Conservation (phyloP, 2,329 filamentous ascomycete genomes). For the Cytospora paraplurivora region DNA sequence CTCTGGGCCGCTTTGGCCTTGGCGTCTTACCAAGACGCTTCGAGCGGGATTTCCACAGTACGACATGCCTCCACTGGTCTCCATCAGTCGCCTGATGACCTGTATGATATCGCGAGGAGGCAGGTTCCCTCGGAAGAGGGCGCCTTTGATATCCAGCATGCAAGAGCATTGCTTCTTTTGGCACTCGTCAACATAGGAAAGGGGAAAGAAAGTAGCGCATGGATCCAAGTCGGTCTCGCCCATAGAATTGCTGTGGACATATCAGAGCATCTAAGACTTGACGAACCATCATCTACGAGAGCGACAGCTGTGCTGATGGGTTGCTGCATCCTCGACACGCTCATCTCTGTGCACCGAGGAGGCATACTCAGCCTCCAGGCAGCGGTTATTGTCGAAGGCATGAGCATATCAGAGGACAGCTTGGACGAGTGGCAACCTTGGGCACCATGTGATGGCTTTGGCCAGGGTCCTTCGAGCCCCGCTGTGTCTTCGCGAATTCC, state of each 20-base stretch:
- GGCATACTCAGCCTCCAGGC: constrained; percentile 51
- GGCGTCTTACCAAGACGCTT: constrained; percentile 55
- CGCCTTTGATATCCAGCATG: constrained; percentile 51
- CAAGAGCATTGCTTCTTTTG: constrained; percentile 60
- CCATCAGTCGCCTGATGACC: constrained; percentile 39
- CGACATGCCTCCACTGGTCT: constrained; percentile 29
- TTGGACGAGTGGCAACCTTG: constrained; percentile 76
- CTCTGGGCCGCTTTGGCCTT: constrained; percentile 63
- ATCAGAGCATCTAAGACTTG: constrained; percentile 21
- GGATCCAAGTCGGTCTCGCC: constrained; percentile 66
- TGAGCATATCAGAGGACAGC: constrained; percentile 62
- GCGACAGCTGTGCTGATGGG: constrained; percentile 47
- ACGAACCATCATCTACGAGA: constrained; percentile 21
- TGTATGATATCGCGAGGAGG: constrained; percentile 54
- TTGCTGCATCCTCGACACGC: constrained; percentile 64
- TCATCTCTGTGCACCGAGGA: constrained; percentile 55
- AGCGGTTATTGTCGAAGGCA: constrained; percentile 47
- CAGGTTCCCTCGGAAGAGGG: constrained; percentile 54
- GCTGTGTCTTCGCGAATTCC: constrained; percentile 34
- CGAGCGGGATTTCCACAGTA: constrained; percentile 31
- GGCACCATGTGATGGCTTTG: constrained; percentile 53
- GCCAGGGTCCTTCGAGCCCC: constrained; percentile 31
- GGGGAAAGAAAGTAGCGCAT: constrained; percentile 59
- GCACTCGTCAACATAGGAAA: constrained; percentile 64
- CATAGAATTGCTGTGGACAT: constrained; percentile 52